These are phyloP conservation scores for Pulicaria dysenterica DNA, from an alignment of 129 eudicot species.

Conservation along the genomic window DNA sequence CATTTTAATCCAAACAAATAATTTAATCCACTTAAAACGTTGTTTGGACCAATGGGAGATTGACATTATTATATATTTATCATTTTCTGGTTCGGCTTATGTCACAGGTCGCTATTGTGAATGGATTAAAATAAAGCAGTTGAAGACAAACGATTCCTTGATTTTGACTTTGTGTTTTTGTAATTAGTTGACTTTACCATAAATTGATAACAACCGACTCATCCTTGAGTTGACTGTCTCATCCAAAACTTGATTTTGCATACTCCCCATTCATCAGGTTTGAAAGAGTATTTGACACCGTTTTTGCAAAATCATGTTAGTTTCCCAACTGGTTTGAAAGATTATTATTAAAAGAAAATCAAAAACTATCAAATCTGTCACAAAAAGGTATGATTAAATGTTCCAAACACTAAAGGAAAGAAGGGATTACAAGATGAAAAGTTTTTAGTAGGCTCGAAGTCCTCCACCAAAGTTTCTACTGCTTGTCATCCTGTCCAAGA, in stretches of 20 bases:
- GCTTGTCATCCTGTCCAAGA: conserved; percentile 61
- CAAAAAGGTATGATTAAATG: neutral
- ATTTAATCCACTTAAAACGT: neutral
- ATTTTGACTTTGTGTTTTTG: conserved; percentile 10
- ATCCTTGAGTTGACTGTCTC: neutral
- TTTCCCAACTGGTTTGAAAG: neutral
- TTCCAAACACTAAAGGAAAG: neutral
- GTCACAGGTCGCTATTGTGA: conserved; percentile 9
- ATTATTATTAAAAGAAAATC: neutral
- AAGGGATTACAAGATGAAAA: neutral
- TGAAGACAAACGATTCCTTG: neutral
- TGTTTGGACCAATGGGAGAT: neutral
- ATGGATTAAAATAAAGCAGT: conserved; percentile 10
- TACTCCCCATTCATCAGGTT: neutral
- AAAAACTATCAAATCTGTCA: neutral
- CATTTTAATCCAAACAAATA: neutral
- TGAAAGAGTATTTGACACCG: neutral
- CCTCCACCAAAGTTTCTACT: conserved; percentile 59
- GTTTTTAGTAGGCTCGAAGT: conserved; percentile 38
- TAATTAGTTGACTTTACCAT: neutral
- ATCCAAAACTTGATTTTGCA: neutral
- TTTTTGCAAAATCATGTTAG: neutral
- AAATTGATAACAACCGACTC: neutral
- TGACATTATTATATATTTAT: neutral
- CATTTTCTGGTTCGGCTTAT: neutral